phyloP scores from a whole-genome alignment of 2,329 filamentous ascomycete species.

The Ceratocystis alfenasii region DNA sequence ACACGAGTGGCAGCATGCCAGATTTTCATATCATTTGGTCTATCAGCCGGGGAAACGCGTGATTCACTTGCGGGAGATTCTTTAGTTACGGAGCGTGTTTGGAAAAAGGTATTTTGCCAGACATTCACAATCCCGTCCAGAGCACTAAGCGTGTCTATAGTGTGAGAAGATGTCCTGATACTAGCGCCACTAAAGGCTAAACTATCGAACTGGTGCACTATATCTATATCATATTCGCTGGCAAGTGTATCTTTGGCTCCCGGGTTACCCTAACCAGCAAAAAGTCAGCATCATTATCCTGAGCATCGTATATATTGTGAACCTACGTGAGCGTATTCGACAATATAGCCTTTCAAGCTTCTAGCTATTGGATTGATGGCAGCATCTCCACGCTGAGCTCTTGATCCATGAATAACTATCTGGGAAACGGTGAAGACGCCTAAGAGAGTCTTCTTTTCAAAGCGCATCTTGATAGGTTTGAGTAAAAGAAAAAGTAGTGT shows the following conservation, averaged over 20 bases:
- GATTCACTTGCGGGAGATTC: neutral
- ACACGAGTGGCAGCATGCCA: conserved; percentile 33
- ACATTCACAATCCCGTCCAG: conserved; percentile 31
- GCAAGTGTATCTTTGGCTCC: neutral
- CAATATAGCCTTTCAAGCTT: conserved; percentile 1
- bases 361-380: neutral
- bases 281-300: neutral
- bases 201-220: conserved; percentile 18
- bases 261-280: neutral
- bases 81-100: neutral
- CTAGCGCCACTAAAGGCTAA: conserved; percentile 31
- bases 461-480: neutral
- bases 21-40: conserved; percentile 27
- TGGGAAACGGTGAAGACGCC: neutral
- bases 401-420: neutral
- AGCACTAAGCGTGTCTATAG: conserved; percentile 28
- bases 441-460: neutral
- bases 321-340: conserved; percentile 10
- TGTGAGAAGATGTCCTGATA: conserved; percentile 29
- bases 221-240: neutral
- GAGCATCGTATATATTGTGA: neutral
- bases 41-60: conserved; percentile 13
- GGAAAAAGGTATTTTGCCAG: conserved; percentile 26
- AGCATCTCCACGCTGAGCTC: neutral
- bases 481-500: neutral